Evolutionary conservation across 768 basidiomycete genomes (phyloP), one percentile per base, ranked within the genome.

Genomic region (Leucocoprinus leucothites): DNA sequence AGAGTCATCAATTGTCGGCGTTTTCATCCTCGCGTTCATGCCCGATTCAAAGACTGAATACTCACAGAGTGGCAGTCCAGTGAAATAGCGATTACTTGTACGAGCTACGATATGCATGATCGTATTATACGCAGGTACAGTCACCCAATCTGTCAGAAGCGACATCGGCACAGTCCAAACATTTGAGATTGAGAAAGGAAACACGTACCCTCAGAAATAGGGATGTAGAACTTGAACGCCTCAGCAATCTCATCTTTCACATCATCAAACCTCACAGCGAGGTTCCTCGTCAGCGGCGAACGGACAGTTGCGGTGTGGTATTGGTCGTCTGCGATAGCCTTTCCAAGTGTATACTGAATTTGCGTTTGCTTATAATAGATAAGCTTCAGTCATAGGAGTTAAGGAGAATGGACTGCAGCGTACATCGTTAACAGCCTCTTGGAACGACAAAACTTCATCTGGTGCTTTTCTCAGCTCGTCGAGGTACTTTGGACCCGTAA

Each of bases 1-100:
- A 25, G 21, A 24, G 21, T 8, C 36, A 40, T 1, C 5, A 40
- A 34, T 14, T 31, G 19, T 16, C n/a, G n/a, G n/a, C n/a, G n/a
- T n/a, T n/a, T n/a, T n/a, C n/a, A n/a, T n/a, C n/a, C n/a, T n/a
- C n/a, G n/a, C n/a, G n/a, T n/a, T n/a, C n/a, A n/a, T n/a, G n/a
- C n/a, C n/a, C n/a, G n/a, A n/a, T n/a, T n/a, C n/a, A n/a, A n/a
- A n/a, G 18, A 1, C 31, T 26, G 31, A n/a, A 18, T n/a, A 66
- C 73, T 19, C 42, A 79, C 80, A 81, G 2, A 77, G 47, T 1
- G 79, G 77, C 26, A 72, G 63, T 0, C 81, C 82, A 2, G 82
- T 76, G 46, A 83, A 77, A 0, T 72, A 41, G 16, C 82, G 71
- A 55, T 77, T 79, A 49, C 65, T 74, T 2, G 67, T 62, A 34